phyloP scores from a whole-genome alignment of 106 monocot genomes.

The Dactylorhiza incarnata region DNA sequence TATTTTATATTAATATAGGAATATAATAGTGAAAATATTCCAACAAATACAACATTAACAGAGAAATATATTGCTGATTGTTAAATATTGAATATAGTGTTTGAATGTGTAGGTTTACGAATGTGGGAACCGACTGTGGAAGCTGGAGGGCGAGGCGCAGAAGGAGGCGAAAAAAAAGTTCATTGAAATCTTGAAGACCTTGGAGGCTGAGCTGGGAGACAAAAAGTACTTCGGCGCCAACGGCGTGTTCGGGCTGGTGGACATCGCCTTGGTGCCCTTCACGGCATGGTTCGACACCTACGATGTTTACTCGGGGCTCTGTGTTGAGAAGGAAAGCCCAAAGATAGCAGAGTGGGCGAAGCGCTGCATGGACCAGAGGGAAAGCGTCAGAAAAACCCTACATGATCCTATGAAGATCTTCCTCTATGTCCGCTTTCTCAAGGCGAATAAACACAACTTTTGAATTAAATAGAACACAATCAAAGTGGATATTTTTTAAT shows the following conservation, averaged over 20 bases:
- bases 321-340: slow-evolving; percentile 31
- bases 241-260: slow-evolving; percentile 42
- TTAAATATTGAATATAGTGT: too few species aligned
- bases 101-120: slow-evolving; percentile 33
- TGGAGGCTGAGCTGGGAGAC: slow-evolving; percentile 39
- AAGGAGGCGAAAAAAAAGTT: slow-evolving; percentile 39
- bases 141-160: slow-evolving; percentile 21
- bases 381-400: slow-evolving; percentile 33
- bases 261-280: slow-evolving; percentile 46
- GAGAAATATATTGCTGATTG: too few species aligned
- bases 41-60: too few species aligned
- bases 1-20: too few species aligned
- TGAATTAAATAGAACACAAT: too few species aligned
- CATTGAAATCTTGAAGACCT: slow-evolving; percentile 23
- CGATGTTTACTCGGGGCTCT: slow-evolving; percentile 27
- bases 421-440: too few species aligned
- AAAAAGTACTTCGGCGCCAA: slow-evolving; percentile 44
- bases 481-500: too few species aligned
- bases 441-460: too few species aligned
- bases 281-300: slow-evolving; percentile 43
- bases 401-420: slow-evolving; percentile 15
- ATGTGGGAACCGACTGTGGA: slow-evolving; percentile 28
- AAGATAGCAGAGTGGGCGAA: slow-evolving; percentile 47
- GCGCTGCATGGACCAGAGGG: slow-evolving; percentile 53
- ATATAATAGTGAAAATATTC: too few species aligned